These are phyloP conservation scores for Pseudogymnoascus sp. DNA, from an alignment of 2,329 filamentous ascomycete species.

Conservation along the genomic window DNA sequence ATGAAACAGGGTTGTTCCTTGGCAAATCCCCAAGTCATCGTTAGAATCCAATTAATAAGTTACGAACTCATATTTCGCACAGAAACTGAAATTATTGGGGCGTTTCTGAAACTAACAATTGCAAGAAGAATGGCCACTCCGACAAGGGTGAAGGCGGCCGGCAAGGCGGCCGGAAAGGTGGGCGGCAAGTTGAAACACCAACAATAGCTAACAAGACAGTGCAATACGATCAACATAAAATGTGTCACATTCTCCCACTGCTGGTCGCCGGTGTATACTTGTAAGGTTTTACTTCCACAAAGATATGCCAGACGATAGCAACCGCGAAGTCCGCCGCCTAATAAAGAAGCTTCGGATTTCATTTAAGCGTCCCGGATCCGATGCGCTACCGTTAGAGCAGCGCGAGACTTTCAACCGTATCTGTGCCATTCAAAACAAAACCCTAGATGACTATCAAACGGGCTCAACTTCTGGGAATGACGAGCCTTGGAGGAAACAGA, in stretches of 20 bases:
- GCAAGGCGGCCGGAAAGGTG: not conserved
- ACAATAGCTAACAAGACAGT: not conserved
- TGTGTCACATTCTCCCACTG: not conserved
- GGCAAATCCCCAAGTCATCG: no score
- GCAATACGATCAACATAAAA: not conserved
- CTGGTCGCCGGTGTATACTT: not conserved
- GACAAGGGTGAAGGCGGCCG: not conserved
- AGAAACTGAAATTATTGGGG: no score
- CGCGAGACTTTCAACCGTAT: not conserved
- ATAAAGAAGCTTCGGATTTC: not conserved
- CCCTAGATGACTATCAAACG: not conserved
- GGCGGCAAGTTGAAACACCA: not conserved
- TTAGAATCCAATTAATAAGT: no score
- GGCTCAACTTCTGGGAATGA: not conserved
- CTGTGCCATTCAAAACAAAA: not conserved
- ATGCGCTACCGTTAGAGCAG: not conserved
- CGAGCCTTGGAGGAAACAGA: slow-evolving; percentile 6
- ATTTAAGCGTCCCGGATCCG: not conserved
- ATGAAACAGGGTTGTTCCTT: no score
- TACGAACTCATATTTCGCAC: no score
- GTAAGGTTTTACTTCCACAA: not conserved
- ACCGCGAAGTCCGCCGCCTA: not conserved
- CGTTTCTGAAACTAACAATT: no score
- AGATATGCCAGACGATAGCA: not conserved
- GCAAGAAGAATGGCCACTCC: not conserved